A percentile compares a stretch with the other conserved stretches of the same genome.
phyloP scores from a whole-genome alignment of 139 green algal genomes.

The Asterochloris erici region DNA sequence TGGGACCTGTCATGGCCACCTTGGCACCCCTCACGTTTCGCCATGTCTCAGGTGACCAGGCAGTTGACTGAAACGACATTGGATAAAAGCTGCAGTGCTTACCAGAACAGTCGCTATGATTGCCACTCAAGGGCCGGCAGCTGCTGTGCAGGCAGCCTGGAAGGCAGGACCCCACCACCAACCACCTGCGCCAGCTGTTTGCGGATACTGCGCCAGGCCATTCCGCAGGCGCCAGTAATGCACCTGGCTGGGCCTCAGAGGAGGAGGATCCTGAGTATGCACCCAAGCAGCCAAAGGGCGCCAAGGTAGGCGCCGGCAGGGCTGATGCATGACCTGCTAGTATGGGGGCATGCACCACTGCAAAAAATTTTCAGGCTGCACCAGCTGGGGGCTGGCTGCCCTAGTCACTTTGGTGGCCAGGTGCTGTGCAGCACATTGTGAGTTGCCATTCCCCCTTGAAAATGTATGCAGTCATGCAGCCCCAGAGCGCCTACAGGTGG shows the following conservation, averaged over 20 bases:
- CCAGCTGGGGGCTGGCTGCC: not conserved
- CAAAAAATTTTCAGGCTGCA: not conserved
- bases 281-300: constrained; percentile 2
- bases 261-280: constrained; percentile 14
- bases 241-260: not conserved
- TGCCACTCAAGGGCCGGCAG: no score
- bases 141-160: not conserved
- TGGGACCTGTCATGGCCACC: no score
- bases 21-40: no score
- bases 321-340: not conserved
- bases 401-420: not conserved
- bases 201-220: not conserved
- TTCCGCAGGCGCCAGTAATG: not conserved
- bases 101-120: not conserved
- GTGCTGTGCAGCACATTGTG: not conserved
- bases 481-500: not conserved
- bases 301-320: not conserved
- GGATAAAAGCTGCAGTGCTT: no score
- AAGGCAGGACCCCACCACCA: not conserved
- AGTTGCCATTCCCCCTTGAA: not conserved
- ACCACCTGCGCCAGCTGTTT: constrained; percentile 15
- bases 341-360: not conserved
- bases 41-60: no score
- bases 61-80: no score
- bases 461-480: not conserved